A percentile compares a stretch with the other conserved stretches of the same genome.
Evolutionary conservation across 2,329 filamentous ascomycete species (phyloP).

Genomic region (Alternaria sp.): DNA sequence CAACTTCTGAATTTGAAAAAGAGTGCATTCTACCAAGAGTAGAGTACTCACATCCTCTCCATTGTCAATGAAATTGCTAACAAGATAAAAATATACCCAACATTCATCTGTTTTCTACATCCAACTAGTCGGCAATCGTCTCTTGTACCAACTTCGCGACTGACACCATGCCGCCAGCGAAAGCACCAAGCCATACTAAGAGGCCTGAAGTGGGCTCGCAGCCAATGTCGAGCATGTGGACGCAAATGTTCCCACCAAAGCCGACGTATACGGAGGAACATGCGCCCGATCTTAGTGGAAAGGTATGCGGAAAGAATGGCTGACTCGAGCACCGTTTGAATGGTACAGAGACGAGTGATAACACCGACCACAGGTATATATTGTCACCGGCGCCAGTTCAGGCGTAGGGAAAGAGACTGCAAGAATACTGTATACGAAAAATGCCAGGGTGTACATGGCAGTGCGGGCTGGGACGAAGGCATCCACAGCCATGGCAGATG

Average conservation of each 20-base stretch:
- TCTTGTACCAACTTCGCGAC: background rate
- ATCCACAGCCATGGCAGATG: background rate
- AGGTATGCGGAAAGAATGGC: background rate
- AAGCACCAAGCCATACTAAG: background rate
- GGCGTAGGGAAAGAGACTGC: slow-evolving; percentile 61
- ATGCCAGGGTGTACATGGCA: slow-evolving; percentile 63
- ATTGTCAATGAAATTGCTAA: too few relatives aligned
- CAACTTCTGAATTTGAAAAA: too few relatives aligned
- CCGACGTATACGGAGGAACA: slow-evolving; percentile 55
- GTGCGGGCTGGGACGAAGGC: slow-evolving; percentile 48
- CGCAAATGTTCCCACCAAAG: slow-evolving; percentile 38
- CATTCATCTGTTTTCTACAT: too few relatives aligned
- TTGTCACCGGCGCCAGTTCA: slow-evolving; percentile 59
- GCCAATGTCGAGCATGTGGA: slow-evolving; percentile 11
- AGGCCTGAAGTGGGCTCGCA: background rate
- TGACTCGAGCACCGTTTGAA: background rate
- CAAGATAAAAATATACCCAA: too few relatives aligned
- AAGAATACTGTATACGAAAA: slow-evolving; percentile 61
- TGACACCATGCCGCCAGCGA: background rate
- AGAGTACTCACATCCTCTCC: too few relatives aligned
- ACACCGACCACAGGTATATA: slow-evolving; percentile 48
- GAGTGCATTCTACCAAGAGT: too few relatives aligned
- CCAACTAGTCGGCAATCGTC: too few relatives aligned
- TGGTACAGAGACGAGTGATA: background rate
- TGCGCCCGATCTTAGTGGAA: slow-evolving; percentile 48